Conservation (phyloP, 2,329 filamentous ascomycete genomes). For the Alternaria consortialis region DNA sequence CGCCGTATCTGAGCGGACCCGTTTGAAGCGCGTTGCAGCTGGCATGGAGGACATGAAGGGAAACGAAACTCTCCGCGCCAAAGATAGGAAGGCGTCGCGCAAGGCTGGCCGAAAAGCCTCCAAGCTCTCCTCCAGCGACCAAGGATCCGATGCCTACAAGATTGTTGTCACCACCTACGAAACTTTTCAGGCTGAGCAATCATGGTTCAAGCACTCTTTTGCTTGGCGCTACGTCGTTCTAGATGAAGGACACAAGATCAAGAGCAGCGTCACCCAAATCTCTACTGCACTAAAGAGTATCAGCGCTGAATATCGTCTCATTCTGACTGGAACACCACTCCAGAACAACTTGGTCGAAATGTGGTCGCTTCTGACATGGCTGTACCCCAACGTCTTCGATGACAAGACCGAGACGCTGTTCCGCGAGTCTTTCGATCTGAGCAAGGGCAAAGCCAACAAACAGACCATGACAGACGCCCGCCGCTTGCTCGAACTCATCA, state of each 20-base stretch:
- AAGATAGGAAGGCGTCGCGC: constrained; percentile 89
- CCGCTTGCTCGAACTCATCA: constrained; percentile 64
- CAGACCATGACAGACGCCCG: constrained; percentile 63
- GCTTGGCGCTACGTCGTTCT: constrained; percentile 99
- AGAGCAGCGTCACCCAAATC: constrained; percentile 70
- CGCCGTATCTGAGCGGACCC: constrained; percentile 81
- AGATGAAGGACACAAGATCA: constrained; percentile 99
- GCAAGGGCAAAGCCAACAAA: constrained; percentile 62
- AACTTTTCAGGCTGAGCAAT: constrained; percentile 97
- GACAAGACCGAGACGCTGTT: constrained; percentile 61
- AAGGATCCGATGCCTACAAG: constrained; percentile 44
- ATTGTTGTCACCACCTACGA: constrained; percentile 95
- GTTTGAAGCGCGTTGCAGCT: constrained; percentile 63
- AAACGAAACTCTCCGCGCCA: constrained; percentile 71
- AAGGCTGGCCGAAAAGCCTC: constrained; percentile 65
- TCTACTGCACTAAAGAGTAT: constrained; percentile 55
- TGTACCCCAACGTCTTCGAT: constrained; percentile 67
- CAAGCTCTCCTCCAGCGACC: constrained; percentile 39
- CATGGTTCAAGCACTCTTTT: constrained; percentile 88
- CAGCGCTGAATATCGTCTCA: constrained; percentile 59
- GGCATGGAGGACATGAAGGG: constrained; percentile 59
- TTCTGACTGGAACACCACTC: constrained; percentile 65
- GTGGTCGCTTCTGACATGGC: constrained; percentile 66
- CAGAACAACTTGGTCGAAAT: constrained; percentile 68
- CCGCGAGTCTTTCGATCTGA: constrained; percentile 65